Evolutionary conservation across 441 rosid genomes (phyloP).

Genomic region (Kokia cookei): DNA sequence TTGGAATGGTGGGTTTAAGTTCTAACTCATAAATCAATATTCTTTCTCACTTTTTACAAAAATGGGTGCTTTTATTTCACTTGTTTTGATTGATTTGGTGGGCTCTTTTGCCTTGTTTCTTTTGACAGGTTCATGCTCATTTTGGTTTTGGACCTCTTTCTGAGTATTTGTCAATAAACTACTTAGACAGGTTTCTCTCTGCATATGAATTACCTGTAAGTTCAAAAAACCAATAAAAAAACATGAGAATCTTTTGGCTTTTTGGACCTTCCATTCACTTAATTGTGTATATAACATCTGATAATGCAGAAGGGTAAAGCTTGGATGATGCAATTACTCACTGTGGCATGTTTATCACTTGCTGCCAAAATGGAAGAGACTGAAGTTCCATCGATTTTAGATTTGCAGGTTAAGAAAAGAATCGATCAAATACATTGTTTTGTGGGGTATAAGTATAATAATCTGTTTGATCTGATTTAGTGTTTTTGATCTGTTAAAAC

Average conservation of each 20-base stretch:
- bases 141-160: slow-evolving; percentile 68
- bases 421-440: not conserved
- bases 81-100: slow-evolving; percentile 10
- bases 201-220: slow-evolving; percentile 64
- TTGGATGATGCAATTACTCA: slow-evolving; percentile 65
- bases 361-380: slow-evolving; percentile 79
- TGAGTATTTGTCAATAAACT: slow-evolving; percentile 51
- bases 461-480: not conserved
- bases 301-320: slow-evolving; percentile 50
- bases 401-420: slow-evolving; percentile 47
- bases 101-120: slow-evolving; percentile 18
- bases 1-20: slow-evolving; percentile 42
- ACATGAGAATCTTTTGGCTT: not conserved
- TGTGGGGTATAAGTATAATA: too few species aligned
- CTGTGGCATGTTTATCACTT: slow-evolving; percentile 68
- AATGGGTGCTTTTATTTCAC: slow-evolving; percentile 3
- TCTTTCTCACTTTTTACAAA: not conserved
- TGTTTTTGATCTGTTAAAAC: not conserved
- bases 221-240: not conserved
- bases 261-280: not conserved
- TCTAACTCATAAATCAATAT: not conserved
- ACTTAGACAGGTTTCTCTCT: slow-evolving; percentile 72
- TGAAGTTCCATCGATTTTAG: slow-evolving; percentile 48
- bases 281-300: not conserved
- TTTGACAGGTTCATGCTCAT: slow-evolving; percentile 53